A percentile compares a stretch with the other conserved stretches of the same genome.
Evolutionary conservation across 2,329 filamentous ascomycete genomes (phyloP).

Genomic region (Metarhizium guizhouense): DNA sequence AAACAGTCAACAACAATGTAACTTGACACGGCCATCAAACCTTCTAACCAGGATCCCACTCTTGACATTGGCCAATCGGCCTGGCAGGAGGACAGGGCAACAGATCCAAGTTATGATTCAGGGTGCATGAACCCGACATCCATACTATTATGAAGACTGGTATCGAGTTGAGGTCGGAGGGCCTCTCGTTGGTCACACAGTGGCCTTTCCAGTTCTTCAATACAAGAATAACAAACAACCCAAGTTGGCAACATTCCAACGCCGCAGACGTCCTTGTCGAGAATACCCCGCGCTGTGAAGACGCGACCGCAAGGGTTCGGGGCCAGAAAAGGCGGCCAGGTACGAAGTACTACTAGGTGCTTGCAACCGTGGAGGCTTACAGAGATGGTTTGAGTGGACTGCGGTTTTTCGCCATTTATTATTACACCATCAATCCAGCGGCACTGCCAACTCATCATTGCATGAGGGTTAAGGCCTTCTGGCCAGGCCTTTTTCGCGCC

Average conservation of each 20-base stretch:
- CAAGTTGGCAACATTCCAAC: neutral
- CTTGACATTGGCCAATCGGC: neutral
- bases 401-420: constrained; percentile 13
- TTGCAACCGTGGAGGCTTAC: neutral
- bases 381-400: constrained; percentile 4
- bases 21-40: neutral
- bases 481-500: constrained; percentile 4
- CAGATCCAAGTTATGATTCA: neutral
- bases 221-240: neutral
- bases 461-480: constrained; percentile 44
- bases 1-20: neutral
- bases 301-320: constrained; percentile 3
- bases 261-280: constrained; percentile 5
- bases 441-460: constrained; percentile 72
- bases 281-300: constrained; percentile 2
- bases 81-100: neutral
- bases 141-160: neutral
- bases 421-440: constrained; percentile 11
- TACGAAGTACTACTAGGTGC: neutral
- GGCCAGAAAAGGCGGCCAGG: constrained; percentile 9
- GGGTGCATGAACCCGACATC: neutral
- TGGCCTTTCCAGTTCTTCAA: too few relatives aligned
- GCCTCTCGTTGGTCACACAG: too few relatives aligned
- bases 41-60: neutral
- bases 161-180: too few relatives aligned